phyloP scores from a whole-genome alignment of 1,139 yeast genomes.

The Diutina scorzettiae region DNA sequence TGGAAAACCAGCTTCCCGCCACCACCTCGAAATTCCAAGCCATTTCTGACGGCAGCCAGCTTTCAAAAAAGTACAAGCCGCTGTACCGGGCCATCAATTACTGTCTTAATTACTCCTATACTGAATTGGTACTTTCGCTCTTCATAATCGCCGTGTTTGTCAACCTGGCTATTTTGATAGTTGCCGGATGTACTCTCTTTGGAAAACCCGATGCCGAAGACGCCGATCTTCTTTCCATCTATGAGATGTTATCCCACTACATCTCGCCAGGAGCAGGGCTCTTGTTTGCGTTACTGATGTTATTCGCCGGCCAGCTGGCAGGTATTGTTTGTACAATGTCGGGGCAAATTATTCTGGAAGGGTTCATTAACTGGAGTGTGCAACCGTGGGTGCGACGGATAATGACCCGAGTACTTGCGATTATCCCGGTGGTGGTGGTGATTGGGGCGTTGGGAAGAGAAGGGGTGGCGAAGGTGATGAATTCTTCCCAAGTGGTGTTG shows the following conservation, averaged over 20 bases:
- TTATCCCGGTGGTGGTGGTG: slow-evolving; percentile 77
- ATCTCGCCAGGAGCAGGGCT: slow-evolving; percentile 88
- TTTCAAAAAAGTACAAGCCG: slow-evolving; percentile 40
- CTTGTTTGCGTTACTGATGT: slow-evolving; percentile 80
- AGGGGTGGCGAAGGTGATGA: slow-evolving; percentile 72
- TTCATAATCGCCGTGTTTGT: slow-evolving; percentile 67
- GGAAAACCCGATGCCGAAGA: slow-evolving; percentile 35
- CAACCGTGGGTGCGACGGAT: slow-evolving; percentile 81
- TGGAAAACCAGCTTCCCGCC: slow-evolving; percentile 11
- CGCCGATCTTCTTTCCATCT: slow-evolving; percentile 83
- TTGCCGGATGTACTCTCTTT: slow-evolving; percentile 57
- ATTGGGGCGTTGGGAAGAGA: slow-evolving; percentile 70
- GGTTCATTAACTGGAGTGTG: slow-evolving; percentile 75
- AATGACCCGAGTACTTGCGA: slow-evolving; percentile 74
- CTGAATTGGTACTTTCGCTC: slow-evolving; percentile 52
- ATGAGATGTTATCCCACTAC: slow-evolving; percentile 57
- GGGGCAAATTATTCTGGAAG: slow-evolving; percentile 95
- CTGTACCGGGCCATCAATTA: slow-evolving; percentile 55
- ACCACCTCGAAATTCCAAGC: slow-evolving; percentile 19
- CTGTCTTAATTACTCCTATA: slow-evolving; percentile 51
- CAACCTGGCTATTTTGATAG: slow-evolving; percentile 61
- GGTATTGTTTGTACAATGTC: slow-evolving; percentile 97
- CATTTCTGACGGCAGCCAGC: slow-evolving; percentile 25
- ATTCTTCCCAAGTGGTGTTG: slow-evolving; percentile 79
- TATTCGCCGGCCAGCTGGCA: slow-evolving; percentile 95